Percentiles rank a stretch among this genome's conserved stretches.
Conservation (phyloP, 2,329 filamentous ascomycete genomes). For the Paramyrothecium sp. region DNA sequence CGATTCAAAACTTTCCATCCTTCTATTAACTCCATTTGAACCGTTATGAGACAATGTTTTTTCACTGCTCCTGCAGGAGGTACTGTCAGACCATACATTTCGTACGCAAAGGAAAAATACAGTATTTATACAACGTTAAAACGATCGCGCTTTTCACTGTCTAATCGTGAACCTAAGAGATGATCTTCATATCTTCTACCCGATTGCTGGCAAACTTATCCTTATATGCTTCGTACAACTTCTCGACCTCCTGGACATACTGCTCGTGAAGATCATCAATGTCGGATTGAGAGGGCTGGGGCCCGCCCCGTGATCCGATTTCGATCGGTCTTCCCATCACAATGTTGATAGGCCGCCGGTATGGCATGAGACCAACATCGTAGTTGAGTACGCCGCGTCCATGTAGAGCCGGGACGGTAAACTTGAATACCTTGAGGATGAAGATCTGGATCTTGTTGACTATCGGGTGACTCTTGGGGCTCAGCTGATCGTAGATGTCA, state of each 20-base stretch:
- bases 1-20: not conserved
- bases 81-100: too few relatives aligned
- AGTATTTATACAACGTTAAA: too few relatives aligned
- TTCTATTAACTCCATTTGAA: too few relatives aligned
- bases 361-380: conserved; percentile 94
- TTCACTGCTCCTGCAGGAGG: too few relatives aligned
- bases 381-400: conserved; percentile 96
- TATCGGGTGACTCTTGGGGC: conserved; percentile 71
- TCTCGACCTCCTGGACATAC: conserved; percentile 74
- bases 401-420: conserved; percentile 88
- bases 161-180: conserved; percentile 42
- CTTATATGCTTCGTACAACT: conserved; percentile 76
- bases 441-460: conserved; percentile 82
- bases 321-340: conserved; percentile 83
- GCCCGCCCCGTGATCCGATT: conserved; percentile 56
- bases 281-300: conserved; percentile 68
- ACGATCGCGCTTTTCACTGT: not conserved
- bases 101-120: too few relatives aligned
- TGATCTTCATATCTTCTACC: conserved; percentile 64
- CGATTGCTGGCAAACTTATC: conserved; percentile 67
- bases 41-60: too few relatives aligned
- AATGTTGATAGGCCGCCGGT: conserved; percentile 81
- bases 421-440: conserved; percentile 83
- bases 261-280: conserved; percentile 76
- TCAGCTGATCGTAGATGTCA: conserved; percentile 89